Evolutionary conservation across 306 rosid genomes (phyloP).

Genomic region (Medicago arabica): DNA sequence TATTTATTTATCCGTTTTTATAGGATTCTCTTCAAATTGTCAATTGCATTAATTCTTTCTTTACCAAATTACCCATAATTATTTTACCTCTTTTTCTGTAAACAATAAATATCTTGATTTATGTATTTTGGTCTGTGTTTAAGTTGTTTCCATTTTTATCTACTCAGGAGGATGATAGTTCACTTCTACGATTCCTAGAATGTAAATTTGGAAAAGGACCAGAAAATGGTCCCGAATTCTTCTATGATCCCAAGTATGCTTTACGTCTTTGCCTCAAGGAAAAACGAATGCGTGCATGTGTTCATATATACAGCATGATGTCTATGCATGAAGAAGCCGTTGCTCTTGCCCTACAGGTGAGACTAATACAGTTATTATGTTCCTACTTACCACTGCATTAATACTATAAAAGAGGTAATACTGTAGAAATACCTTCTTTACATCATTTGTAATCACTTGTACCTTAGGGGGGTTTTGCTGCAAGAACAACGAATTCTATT

Average conservation of each 20-base stretch:
- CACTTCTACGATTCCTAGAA: constrained; percentile 88
- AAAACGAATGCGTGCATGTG: constrained; percentile 98
- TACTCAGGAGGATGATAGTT: constrained; percentile 90
- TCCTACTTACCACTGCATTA: constrained; percentile 4
- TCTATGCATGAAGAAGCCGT: constrained; percentile 99
- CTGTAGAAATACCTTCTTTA: constrained; percentile 28
- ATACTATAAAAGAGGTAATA: constrained; percentile 16
- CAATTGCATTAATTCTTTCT: background rate
- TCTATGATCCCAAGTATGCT: constrained; percentile 98
- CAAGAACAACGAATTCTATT: constrained; percentile 4
- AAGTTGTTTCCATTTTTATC: constrained; percentile 43
- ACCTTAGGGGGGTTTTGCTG: constrained; percentile 26
- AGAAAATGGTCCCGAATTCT: constrained; percentile 91
- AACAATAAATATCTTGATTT: background rate
- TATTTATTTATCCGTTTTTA: background rate
- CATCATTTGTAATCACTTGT: constrained; percentile 5
- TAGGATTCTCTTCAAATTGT: background rate
- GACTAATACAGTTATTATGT: constrained; percentile 42
- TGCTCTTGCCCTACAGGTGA: constrained; percentile 97
- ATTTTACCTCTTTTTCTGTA: background rate
- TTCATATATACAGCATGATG: constrained; percentile 99
- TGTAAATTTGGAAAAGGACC: constrained; percentile 95
- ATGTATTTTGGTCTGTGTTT: background rate
- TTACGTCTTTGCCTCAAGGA: constrained; percentile 97
- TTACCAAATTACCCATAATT: background rate